Percentiles rank a stretch among this genome's conserved stretches.
Conservation (phyloP, 2,329 filamentous ascomycete species). For the Fusarium sp. region DNA sequence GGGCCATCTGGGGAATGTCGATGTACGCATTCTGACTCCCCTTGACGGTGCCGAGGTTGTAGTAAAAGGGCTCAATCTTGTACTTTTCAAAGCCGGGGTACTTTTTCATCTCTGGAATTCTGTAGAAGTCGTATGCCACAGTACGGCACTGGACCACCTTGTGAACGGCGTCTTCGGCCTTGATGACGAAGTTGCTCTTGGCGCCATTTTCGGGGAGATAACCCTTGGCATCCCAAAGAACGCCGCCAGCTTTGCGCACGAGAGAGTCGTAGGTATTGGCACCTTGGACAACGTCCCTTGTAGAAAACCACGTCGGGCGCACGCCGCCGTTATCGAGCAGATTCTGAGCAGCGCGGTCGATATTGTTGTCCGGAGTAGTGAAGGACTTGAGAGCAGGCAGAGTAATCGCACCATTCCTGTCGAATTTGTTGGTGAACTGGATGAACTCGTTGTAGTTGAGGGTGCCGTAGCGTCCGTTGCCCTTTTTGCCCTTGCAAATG, state of each 20-base stretch:
- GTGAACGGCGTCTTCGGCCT: background rate
- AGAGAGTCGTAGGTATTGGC: background rate
- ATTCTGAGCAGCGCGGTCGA: background rate
- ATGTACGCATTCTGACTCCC: background rate
- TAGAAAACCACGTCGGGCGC: background rate
- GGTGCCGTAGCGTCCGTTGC: background rate
- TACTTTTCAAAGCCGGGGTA: background rate
- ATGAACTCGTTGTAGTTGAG: background rate
- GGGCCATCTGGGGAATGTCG: background rate
- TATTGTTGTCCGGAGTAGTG: background rate
- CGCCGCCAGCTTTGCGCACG: background rate
- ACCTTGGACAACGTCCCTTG: background rate
- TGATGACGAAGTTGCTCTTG: background rate
- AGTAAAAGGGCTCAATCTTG: background rate
- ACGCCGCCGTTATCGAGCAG: background rate
- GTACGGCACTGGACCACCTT: background rate
- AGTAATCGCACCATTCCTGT: background rate
- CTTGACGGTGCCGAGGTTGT: background rate
- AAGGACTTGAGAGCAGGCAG: background rate
- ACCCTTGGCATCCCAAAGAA: background rate
- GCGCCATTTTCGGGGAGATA: background rate
- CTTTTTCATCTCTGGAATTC: background rate
- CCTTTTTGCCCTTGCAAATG: background rate
- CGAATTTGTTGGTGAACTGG: background rate
- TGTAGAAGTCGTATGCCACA: background rate